Conservation (phyloP, 768 basidiomycete genomes). For the Leucosporidium scottii region DNA sequence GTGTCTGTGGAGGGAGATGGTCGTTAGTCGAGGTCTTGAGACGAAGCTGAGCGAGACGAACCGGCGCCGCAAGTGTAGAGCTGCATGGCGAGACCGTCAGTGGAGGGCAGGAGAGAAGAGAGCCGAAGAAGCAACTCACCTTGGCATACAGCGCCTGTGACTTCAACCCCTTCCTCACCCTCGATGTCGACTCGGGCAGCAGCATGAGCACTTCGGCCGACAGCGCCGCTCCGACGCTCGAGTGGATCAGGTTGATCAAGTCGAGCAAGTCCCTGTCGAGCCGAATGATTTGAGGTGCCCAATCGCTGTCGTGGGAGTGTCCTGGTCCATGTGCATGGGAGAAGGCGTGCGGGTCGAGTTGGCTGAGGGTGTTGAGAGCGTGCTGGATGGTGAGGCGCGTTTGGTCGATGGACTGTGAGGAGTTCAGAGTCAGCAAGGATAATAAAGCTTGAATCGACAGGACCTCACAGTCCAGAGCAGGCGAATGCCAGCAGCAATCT, state of each 20-base stretch:
- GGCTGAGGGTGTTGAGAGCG: not conserved
- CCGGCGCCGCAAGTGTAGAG: slow-evolving; percentile 1
- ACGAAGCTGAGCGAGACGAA: no score
- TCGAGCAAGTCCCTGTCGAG: slow-evolving; percentile 14
- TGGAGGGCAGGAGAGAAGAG: not conserved
- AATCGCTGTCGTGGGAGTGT: slow-evolving; percentile 5
- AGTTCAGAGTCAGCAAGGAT: not conserved
- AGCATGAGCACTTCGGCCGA: not conserved
- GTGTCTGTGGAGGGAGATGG: not conserved
- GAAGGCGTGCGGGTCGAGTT: not conserved
- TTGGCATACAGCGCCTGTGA: not conserved
- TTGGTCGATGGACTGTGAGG: slow-evolving; percentile 8
- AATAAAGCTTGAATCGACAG: no score
- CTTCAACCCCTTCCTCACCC: slow-evolving; percentile 5
- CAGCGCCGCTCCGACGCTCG: not conserved
- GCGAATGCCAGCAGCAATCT: not conserved
- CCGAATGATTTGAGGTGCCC: slow-evolving; percentile 10
- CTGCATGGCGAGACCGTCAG: not conserved
- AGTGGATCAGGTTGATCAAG: slow-evolving; percentile 1
- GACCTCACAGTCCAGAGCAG: slow-evolving; percentile 1
- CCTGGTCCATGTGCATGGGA: not conserved
- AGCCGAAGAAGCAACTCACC: not conserved
- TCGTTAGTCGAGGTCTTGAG: no score
- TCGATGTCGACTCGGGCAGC: not conserved
- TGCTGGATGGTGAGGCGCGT: slow-evolving; percentile 4